Conservation (phyloP, 345 rosid genomes). For the Capsella bursapastoris region DNA sequence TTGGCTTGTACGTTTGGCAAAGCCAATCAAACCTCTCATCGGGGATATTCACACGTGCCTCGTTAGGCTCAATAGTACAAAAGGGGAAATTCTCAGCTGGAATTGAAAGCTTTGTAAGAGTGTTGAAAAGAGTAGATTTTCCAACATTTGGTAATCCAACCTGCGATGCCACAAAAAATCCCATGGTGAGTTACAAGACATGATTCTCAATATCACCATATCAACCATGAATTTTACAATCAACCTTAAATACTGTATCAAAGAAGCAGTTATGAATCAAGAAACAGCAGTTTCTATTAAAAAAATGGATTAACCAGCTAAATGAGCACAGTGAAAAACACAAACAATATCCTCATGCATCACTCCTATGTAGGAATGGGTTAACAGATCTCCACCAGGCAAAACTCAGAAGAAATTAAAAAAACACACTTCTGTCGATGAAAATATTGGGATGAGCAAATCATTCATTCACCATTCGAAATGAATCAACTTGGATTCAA, state of each 20-base stretch:
- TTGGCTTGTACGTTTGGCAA: constrained; percentile 80
- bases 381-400: constrained; percentile 14
- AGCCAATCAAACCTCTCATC: constrained; percentile 98
- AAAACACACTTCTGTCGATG: constrained; percentile 9
- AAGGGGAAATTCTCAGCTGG: constrained; percentile 99
- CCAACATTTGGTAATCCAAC: constrained; percentile 99
- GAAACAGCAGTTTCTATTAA: too few relatives aligned
- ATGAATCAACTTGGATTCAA: constrained; percentile 8
- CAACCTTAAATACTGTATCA: neutral
- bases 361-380: neutral
- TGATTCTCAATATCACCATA: constrained; percentile 6
- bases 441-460: constrained; percentile 4
- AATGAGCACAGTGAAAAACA: neutral
- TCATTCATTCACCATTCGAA: neutral
- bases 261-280: too few relatives aligned
- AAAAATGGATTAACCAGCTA: neutral
- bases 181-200: neutral
- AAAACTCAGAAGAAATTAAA: constrained; percentile 1
- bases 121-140: constrained; percentile 94
- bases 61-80: constrained; percentile 96
- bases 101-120: constrained; percentile 87
- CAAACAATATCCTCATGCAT: neutral
- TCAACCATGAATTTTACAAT: neutral
- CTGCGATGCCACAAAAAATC: constrained; percentile 46
- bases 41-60: constrained; percentile 89